Evolutionary conservation across 2,329 filamentous ascomycete genomes (phyloP).

Genomic region (Parastagonospora avenae): DNA sequence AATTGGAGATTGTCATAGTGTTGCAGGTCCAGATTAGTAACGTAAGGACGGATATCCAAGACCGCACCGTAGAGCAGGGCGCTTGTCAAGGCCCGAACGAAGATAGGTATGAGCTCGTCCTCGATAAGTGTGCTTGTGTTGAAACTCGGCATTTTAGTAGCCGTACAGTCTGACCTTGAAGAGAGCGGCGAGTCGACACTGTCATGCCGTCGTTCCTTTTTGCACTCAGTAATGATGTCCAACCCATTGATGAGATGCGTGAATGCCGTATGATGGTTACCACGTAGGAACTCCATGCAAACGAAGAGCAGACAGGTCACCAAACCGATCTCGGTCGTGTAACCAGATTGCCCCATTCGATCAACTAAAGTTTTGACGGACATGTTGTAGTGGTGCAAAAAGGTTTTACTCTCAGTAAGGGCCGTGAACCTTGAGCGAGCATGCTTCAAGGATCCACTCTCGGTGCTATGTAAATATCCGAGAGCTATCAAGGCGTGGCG

Average conservation of each 20-base stretch:
- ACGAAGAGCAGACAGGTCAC: constrained; percentile 53
- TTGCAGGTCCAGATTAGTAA: constrained; percentile 1
- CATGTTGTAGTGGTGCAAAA: constrained; percentile 50
- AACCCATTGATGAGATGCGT: constrained; percentile 54
- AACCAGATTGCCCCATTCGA: constrained; percentile 34
- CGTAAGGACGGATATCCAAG: constrained; percentile 13
- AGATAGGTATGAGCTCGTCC: constrained; percentile 26
- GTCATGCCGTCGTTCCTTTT: constrained; percentile 4
- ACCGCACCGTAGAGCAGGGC: constrained; percentile 23
- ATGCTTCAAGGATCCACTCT: constrained; percentile 27
- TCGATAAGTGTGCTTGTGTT: constrained; percentile 11
- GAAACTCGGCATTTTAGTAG: neutral
- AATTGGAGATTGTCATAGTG: constrained; percentile 6
- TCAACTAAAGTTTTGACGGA: constrained; percentile 45
- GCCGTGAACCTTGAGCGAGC: constrained; percentile 14
- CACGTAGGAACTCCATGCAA: constrained; percentile 51
- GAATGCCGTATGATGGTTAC: constrained; percentile 48
- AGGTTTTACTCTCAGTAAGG: constrained; percentile 23
- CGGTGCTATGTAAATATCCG: constrained; percentile 40
- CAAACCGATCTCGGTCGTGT: constrained; percentile 44
- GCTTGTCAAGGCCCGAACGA: constrained; percentile 20
- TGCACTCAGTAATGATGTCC: constrained; percentile 36
- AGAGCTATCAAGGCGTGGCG: constrained; percentile 52
- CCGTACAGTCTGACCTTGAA: neutral
- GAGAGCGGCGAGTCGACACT: neutral